These are phyloP conservation scores for Quillaja saponaria DNA, from an alignment of 306 rosid species.

Conservation along the genomic window DNA sequence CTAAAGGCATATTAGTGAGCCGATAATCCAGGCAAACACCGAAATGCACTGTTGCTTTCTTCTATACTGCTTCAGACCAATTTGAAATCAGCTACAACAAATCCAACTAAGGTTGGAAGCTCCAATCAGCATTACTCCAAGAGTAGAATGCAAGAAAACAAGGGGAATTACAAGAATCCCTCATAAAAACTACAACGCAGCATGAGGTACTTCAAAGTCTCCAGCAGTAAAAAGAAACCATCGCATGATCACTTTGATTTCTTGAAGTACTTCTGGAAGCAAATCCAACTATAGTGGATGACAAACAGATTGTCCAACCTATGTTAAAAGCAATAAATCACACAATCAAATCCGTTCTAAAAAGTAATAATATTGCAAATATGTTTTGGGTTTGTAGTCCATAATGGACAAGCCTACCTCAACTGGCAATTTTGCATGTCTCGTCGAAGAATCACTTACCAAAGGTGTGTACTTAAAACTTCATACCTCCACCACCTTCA, in stretches of 20 bases:
- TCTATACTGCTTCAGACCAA: constrained; percentile 68
- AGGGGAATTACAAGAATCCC: constrained; percentile 59
- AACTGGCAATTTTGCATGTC: constrained; percentile 39
- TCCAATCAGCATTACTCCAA: constrained; percentile 73
- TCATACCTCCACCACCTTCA: constrained; percentile 29
- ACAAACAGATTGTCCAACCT: constrained; percentile 77
- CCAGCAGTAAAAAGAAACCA: constrained; percentile 53
- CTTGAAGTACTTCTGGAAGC: constrained; percentile 70
- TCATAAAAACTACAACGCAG: constrained; percentile 50
- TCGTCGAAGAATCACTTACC: constrained; percentile 55
- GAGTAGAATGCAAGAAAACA: constrained; percentile 67
- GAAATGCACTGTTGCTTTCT: constrained; percentile 65
- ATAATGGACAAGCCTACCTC: constrained; percentile 76
- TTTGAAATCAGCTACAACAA: constrained; percentile 76
- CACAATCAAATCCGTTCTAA: constrained; percentile 70
- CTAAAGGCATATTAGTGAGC: constrained; percentile 64
- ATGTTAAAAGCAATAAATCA: constrained; percentile 77
- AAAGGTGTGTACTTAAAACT: constrained; percentile 31
- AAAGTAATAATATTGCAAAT: constrained; percentile 36
- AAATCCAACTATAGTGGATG: constrained; percentile 72
- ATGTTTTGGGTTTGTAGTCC: constrained; percentile 45
- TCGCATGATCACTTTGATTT: constrained; percentile 65
- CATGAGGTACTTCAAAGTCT: constrained; percentile 62
- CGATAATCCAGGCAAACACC: constrained; percentile 69
- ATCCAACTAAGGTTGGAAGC: constrained; percentile 61